These are phyloP conservation scores for Kwoniella shandongensis DNA, from an alignment of 768 basidiomycete species.

Conservation along the genomic window DNA sequence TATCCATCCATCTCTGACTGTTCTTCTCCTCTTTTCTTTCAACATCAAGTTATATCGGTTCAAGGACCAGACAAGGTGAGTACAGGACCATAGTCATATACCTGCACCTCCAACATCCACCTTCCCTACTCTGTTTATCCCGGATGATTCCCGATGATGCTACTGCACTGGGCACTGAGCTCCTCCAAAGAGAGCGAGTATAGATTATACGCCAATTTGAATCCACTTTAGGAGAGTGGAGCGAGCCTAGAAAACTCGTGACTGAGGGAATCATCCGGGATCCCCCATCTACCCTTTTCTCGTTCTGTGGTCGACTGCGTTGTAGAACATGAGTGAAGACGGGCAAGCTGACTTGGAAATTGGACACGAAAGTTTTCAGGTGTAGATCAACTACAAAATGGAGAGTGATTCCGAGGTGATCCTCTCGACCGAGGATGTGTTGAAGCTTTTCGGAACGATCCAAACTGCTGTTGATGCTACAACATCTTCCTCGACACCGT, in stretches of 20 bases:
- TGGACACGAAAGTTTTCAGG: neutral
- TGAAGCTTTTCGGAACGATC: conserved; percentile 22
- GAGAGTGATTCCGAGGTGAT: conserved; percentile 14
- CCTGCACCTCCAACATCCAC: too few relatives aligned
- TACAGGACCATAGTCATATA: too few relatives aligned
- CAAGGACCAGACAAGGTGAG: too few relatives aligned
- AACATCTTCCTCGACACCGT: conserved; percentile 25
- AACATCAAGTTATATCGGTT: too few relatives aligned
- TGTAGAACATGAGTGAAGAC: too few relatives aligned
- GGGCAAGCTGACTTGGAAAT: too few relatives aligned
- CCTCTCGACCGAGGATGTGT: conserved; percentile 21
- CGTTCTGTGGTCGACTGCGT: too few relatives aligned
- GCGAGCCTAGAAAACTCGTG: conserved; percentile 56
- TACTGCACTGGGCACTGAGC: conserved; percentile 54
- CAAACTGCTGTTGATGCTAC: conserved; percentile 37
- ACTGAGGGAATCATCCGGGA: conserved; percentile 40
- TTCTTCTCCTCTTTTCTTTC: too few relatives aligned
- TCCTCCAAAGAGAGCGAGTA: conserved; percentile 20
- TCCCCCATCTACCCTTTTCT: neutral
- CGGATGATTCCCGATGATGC: conserved; percentile 38
- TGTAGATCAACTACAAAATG: conserved; percentile 4
- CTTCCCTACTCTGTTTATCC: neutral
- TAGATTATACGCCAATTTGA: conserved; percentile 47
- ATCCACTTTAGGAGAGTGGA: conserved; percentile 45
- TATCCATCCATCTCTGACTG: too few relatives aligned